Conservation (phyloP, 768 basidiomycete species). For the Brasilioporus rufonigricans region DNA sequence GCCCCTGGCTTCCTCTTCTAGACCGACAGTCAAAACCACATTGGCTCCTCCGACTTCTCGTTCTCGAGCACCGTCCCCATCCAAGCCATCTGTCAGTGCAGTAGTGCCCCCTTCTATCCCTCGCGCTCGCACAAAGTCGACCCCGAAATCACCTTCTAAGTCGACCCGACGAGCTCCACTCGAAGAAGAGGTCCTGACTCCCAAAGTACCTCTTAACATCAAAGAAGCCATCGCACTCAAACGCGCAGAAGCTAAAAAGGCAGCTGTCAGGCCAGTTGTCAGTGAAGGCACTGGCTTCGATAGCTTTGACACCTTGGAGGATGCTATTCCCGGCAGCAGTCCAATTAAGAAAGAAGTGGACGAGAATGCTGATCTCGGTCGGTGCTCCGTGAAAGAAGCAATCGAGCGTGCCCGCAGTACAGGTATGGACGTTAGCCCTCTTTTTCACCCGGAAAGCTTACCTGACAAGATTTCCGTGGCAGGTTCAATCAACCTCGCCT, state of each 20-base stretch:
- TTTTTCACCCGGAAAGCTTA: slow-evolving; percentile 42
- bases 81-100: slow-evolving; percentile 28
- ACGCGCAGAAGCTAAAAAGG: slow-evolving; percentile 76
- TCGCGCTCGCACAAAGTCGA: slow-evolving; percentile 37
- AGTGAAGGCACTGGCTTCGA: slow-evolving; percentile 30
- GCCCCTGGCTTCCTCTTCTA: slow-evolving; percentile 35
- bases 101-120: slow-evolving; percentile 28
- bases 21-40: slow-evolving; percentile 30
- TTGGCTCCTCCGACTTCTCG: slow-evolving; percentile 29
- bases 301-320: slow-evolving; percentile 45
- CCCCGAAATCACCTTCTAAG: slow-evolving; percentile 36
- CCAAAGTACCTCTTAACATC: slow-evolving; percentile 46
- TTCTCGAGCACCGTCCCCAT: slow-evolving; percentile 31
- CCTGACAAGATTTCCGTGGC: slow-evolving; percentile 40
- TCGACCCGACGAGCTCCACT: slow-evolving; percentile 21
- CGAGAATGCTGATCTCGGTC: slow-evolving; percentile 49
- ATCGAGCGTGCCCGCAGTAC: slow-evolving; percentile 77
- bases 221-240: slow-evolving; percentile 79
- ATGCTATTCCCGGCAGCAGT: slow-evolving; percentile 38
- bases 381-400: slow-evolving; percentile 67
- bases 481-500: slow-evolving; percentile 76
- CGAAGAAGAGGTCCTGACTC: slow-evolving; percentile 26
- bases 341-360: slow-evolving; percentile 40
- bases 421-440: slow-evolving; percentile 47
- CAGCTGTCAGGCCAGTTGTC: slow-evolving; percentile 25